Evolutionary conservation across 331 rosid species (phyloP).

Genomic region (Phaseolus coccineus): DNA sequence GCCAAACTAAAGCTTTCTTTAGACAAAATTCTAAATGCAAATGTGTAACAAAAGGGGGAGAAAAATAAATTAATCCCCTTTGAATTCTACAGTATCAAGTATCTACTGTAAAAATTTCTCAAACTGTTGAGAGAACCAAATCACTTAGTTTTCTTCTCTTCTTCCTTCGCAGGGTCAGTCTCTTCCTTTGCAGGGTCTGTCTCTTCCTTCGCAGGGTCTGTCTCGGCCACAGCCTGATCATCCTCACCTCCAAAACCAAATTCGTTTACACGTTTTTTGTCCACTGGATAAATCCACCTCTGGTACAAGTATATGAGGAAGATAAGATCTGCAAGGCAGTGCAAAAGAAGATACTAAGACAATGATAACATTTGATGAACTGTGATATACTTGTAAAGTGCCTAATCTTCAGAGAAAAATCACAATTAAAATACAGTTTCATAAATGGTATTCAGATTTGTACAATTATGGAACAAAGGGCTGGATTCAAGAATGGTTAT

Average conservation of each 20-base stretch:
- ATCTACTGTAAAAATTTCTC: slow-evolving; percentile 29
- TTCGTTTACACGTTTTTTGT: slow-evolving; percentile 90
- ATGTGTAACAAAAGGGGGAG: slow-evolving; percentile 29
- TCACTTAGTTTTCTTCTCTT: slow-evolving; percentile 95
- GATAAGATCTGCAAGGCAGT: slow-evolving; percentile 75
- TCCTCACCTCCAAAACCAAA: slow-evolving; percentile 97
- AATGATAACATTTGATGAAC: slow-evolving; percentile 1
- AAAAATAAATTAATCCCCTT: slow-evolving; percentile 33
- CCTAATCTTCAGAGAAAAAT: slow-evolving; percentile 2
- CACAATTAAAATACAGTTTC: slow-evolving; percentile 11
- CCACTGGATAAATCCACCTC: slow-evolving; percentile 95
- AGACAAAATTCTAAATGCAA: slow-evolving; percentile 41
- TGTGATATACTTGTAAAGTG: background rate
- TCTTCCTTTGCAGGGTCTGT: slow-evolving; percentile 41
- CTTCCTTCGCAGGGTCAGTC: slow-evolving; percentile 64
- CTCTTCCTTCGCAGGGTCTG: slow-evolving; percentile 64
- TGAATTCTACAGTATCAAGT: slow-evolving; percentile 34
- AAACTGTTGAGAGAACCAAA: slow-evolving; percentile 41
- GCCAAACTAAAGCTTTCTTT: slow-evolving; percentile 33
- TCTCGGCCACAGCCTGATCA: slow-evolving; percentile 54
- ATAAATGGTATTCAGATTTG: background rate
- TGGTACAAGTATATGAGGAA: slow-evolving; percentile 86
- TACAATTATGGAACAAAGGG: background rate
- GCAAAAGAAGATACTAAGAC: slow-evolving; percentile 32
- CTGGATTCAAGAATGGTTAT: background rate